These are phyloP conservation scores for Mucor plumbeus DNA, from an alignment of 371 early-diverging fungal genomes.

Conservation along the genomic window DNA sequence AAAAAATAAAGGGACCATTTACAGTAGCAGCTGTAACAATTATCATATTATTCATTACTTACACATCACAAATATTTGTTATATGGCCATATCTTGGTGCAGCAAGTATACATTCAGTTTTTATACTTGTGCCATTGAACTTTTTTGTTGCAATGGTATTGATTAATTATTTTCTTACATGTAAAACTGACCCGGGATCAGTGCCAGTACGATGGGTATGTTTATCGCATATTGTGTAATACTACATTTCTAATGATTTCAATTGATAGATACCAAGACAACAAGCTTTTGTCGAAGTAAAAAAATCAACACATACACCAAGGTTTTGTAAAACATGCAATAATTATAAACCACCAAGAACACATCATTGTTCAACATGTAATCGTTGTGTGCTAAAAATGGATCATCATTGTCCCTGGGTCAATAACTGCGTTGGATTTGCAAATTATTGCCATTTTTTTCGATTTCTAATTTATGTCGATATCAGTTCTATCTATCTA, in stretches of 20 bases:
- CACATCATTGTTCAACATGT: slow-evolving; percentile 85
- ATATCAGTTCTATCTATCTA: slow-evolving; percentile 59
- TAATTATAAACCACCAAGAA: slow-evolving; percentile 79
- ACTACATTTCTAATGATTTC: not conserved
- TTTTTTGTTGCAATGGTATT: slow-evolving; percentile 66
- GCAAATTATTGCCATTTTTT: slow-evolving; percentile 89
- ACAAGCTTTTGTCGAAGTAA: slow-evolving; percentile 66
- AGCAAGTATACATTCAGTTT: slow-evolving; percentile 26
- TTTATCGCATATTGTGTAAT: not conserved
- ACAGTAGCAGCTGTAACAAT: slow-evolving; percentile 34
- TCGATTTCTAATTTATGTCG: slow-evolving; percentile 81
- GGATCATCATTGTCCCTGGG: slow-evolving; percentile 98
- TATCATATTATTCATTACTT: slow-evolving; percentile 38
- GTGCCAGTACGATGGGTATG: slow-evolving; percentile 76
- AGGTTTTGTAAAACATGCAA: slow-evolving; percentile 82
- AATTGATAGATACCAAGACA: slow-evolving; percentile 52
- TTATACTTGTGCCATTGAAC: slow-evolving; percentile 71
- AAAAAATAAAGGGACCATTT: slow-evolving; percentile 33
- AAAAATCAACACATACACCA: slow-evolving; percentile 70
- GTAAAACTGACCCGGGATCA: slow-evolving; percentile 78
- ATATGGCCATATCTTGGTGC: slow-evolving; percentile 45
- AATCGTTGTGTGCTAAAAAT: slow-evolving; percentile 85
- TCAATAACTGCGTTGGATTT: slow-evolving; percentile 96
- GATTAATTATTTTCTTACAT: slow-evolving; percentile 84
- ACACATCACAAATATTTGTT: slow-evolving; percentile 50